phyloP scores from a whole-genome alignment of 495 filamentous ascomycete species.

The Annulohypoxylon nitens region DNA sequence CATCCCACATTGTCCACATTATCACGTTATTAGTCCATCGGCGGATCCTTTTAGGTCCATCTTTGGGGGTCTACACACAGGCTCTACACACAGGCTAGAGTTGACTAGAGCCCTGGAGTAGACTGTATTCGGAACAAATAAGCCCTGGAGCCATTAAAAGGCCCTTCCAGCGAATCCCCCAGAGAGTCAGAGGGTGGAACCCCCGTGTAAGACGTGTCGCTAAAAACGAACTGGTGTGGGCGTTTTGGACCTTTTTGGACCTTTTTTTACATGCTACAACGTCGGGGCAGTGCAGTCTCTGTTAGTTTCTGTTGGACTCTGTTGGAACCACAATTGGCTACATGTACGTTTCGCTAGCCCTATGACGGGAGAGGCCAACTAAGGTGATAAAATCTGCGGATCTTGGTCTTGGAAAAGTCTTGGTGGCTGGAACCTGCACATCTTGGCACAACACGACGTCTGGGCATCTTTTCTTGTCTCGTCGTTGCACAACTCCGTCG shows the following conservation, averaged over 20 bases:
- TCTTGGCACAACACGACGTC: slow-evolving; percentile 34
- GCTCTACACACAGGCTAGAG: neutral
- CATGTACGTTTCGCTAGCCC: slow-evolving; percentile 18
- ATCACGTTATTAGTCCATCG: slow-evolving; percentile 1
- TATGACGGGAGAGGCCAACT: slow-evolving; percentile 19
- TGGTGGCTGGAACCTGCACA: slow-evolving; percentile 41
- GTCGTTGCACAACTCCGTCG: slow-evolving; percentile 25
- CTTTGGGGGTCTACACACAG: slow-evolving; percentile 30
- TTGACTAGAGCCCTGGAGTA: neutral
- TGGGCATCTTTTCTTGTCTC: slow-evolving; percentile 1
- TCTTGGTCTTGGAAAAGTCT: slow-evolving; percentile 22
- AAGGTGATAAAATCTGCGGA: slow-evolving; percentile 21
- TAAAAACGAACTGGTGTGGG: slow-evolving; percentile 24
- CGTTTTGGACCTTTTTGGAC: neutral
- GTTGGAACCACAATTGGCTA: slow-evolving; percentile 32
- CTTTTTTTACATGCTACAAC: slow-evolving; percentile 18
- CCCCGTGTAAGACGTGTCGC: slow-evolving; percentile 40
- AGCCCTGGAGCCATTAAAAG: neutral
- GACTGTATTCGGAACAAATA: slow-evolving; percentile 23
- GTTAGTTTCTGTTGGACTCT: neutral
- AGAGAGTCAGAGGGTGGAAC: slow-evolving; percentile 16
- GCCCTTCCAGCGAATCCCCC: too few species aligned
- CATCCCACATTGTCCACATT: slow-evolving; percentile 23
- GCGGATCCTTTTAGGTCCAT: slow-evolving; percentile 5
- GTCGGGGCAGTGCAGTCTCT: slow-evolving; percentile 39